Percentiles rank a stretch among this genome's conserved stretches.
Conservation (phyloP, 225 moss, liverwort and hornwort species). For the Antitrichia curtipendula region DNA sequence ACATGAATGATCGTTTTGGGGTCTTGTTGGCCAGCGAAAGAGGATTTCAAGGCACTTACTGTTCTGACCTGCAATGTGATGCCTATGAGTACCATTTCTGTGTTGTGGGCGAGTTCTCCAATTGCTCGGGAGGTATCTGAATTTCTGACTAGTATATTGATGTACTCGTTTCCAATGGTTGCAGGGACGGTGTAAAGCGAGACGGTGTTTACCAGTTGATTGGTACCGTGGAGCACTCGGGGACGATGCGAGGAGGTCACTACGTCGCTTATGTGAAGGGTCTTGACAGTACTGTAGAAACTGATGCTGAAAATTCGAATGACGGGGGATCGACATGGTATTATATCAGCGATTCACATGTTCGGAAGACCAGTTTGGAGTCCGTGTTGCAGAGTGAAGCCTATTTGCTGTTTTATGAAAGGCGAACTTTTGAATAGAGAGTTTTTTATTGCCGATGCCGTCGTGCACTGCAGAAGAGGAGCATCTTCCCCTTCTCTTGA, state of each 20-base stretch:
- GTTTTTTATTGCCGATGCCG: not conserved
- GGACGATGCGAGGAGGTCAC: constrained; percentile 81
- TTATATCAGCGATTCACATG: constrained; percentile 75
- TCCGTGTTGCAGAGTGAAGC: constrained; percentile 82
- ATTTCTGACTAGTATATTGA: not conserved
- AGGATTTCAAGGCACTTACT: not conserved
- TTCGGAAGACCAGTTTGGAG: constrained; percentile 62
- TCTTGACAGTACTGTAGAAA: not conserved
- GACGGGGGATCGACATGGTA: constrained; percentile 56
- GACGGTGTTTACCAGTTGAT: constrained; percentile 47
- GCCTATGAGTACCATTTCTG: not conserved
- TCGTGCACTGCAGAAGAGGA: not conserved
- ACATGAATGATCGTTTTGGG: not conserved
- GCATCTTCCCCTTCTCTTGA: not conserved
- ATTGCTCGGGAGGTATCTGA: not conserved
- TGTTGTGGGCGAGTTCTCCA: not conserved
- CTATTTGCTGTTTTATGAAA: constrained; percentile 77
- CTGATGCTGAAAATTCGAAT: not conserved
- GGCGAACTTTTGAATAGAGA: constrained; percentile 15
- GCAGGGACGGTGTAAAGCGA: constrained; percentile 48
- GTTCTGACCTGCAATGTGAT: not conserved
- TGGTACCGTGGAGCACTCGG: constrained; percentile 85
- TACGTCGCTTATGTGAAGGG: constrained; percentile 85
- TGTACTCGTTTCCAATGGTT: not conserved
- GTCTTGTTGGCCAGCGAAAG: not conserved